Conservation (phyloP, 805 yeast genomes). For the Candida coquimbonensis region DNA sequence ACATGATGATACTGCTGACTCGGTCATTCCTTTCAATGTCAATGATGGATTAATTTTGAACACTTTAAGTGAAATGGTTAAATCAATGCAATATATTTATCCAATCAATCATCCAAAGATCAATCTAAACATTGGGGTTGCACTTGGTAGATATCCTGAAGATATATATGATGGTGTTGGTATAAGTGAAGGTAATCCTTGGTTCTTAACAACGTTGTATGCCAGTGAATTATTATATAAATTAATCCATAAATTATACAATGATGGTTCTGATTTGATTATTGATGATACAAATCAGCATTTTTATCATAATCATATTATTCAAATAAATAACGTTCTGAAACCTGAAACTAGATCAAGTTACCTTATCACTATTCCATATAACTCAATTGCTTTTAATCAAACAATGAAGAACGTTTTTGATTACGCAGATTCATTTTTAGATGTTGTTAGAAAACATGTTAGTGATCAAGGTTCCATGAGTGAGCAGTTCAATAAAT, state of each 20-base stretch:
- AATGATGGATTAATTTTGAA: slow-evolving; percentile 51
- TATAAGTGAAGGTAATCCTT: slow-evolving; percentile 79
- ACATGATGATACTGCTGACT: slow-evolving; percentile 34
- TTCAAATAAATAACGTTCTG: slow-evolving; percentile 10
- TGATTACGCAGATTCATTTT: slow-evolving; percentile 59
- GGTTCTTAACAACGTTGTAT: slow-evolving; percentile 77
- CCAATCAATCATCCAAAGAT: slow-evolving; percentile 60
- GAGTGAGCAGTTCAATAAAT: slow-evolving; percentile 83
- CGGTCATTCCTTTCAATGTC: slow-evolving; percentile 51
- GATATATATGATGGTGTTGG: slow-evolving; percentile 78
- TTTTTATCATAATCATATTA: slow-evolving; percentile 27
- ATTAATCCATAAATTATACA: slow-evolving; percentile 39
- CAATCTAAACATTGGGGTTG: slow-evolving; percentile 42
- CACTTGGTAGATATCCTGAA: slow-evolving; percentile 88
- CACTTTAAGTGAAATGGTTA: slow-evolving; percentile 54
- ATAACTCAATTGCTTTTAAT: slow-evolving; percentile 34
- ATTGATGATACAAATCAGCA: slow-evolving; percentile 26
- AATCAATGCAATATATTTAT: slow-evolving; percentile 66
- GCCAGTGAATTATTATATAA: slow-evolving; percentile 60
- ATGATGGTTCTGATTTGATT: slow-evolving; percentile 35
- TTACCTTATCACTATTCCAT: slow-evolving; percentile 19
- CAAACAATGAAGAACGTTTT: slow-evolving; percentile 40
- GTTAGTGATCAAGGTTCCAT: slow-evolving; percentile 62
- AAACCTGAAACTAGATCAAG: background rate
- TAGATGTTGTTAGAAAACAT: slow-evolving; percentile 51